phyloP scores from a whole-genome alignment of 768 basidiomycete genomes.

The Lactarius pseudohatsudake region DNA sequence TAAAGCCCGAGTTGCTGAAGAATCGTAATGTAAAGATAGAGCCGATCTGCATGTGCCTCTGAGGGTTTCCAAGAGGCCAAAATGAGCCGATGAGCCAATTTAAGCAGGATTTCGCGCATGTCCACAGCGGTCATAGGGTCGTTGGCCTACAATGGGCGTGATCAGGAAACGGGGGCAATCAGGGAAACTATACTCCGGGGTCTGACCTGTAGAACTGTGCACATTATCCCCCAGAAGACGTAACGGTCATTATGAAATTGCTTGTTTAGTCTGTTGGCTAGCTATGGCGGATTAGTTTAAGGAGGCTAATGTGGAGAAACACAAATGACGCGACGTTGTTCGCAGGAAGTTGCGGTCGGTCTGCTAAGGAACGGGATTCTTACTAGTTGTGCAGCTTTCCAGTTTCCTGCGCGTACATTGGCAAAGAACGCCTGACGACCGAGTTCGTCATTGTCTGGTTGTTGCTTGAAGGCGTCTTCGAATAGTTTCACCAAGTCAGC shows the following conservation, averaged over 20 bases:
- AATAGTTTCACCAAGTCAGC: slow-evolving; percentile 82
- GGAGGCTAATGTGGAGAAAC: not conserved
- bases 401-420: slow-evolving; percentile 73
- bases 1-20: slow-evolving; percentile 65
- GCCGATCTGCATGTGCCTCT: slow-evolving; percentile 68
- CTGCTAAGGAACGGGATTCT: slow-evolving; percentile 16
- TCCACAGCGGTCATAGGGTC: slow-evolving; percentile 58
- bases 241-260: slow-evolving; percentile 81
- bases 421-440: slow-evolving; percentile 85
- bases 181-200: not conserved
- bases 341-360: not conserved
- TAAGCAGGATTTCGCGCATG: slow-evolving; percentile 69
- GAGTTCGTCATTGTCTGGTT: slow-evolving; percentile 79
- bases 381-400: slow-evolving; percentile 87
- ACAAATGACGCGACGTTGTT: not conserved
- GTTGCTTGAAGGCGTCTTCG: slow-evolving; percentile 81
- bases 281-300: slow-evolving; percentile 41
- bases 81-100: slow-evolving; percentile 75
- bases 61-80: slow-evolving; percentile 62
- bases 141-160: slow-evolving; percentile 53
- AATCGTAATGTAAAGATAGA: slow-evolving; percentile 72
- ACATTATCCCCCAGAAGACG: slow-evolving; percentile 80
- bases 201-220: slow-evolving; percentile 73
- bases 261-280: slow-evolving; percentile 80
- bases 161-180: not conserved